Percentiles rank a stretch among this genome's conserved stretches.
phyloP scores from a whole-genome alignment of 345 rosid species.

The Capsella bursapastoris region DNA sequence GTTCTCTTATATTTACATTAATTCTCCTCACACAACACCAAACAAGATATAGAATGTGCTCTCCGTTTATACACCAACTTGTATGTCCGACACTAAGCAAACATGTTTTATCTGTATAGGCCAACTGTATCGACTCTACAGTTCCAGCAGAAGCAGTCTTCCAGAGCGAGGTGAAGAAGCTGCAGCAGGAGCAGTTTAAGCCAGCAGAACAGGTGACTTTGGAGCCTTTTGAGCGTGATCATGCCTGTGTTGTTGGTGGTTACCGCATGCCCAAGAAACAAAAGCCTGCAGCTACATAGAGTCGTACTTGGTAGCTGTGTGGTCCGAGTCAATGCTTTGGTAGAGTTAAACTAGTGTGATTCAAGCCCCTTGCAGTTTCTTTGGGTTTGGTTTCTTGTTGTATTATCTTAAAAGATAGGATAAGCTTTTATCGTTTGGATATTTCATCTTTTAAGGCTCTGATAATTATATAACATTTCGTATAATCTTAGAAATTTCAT shows the following conservation, averaged over 20 bases:
- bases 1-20: conserved; percentile 10
- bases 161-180: conserved; percentile 83
- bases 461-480: neutral
- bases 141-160: conserved; percentile 88
- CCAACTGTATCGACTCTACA: conserved; percentile 92
- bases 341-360: neutral
- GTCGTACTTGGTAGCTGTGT: neutral
- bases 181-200: conserved; percentile 83
- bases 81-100: neutral
- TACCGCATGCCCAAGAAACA: conserved; percentile 90
- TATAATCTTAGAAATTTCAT: neutral
- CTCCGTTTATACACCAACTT: neutral
- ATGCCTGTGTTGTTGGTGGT: conserved; percentile 90
- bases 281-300: conserved; percentile 48
- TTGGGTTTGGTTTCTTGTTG: neutral
- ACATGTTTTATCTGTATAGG: conserved; percentile 47
- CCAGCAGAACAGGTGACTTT: conserved; percentile 90
- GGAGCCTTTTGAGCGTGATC: conserved; percentile 96
- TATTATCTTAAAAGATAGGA: neutral
- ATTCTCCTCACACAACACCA: neutral
- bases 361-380: neutral
- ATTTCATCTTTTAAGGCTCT: neutral
- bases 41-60: neutral
- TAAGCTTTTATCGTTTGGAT: neutral
- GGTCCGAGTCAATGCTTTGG: neutral